Conservation (phyloP, 2,329 filamentous ascomycete species). For the Aspergillus viridinutans region DNA sequence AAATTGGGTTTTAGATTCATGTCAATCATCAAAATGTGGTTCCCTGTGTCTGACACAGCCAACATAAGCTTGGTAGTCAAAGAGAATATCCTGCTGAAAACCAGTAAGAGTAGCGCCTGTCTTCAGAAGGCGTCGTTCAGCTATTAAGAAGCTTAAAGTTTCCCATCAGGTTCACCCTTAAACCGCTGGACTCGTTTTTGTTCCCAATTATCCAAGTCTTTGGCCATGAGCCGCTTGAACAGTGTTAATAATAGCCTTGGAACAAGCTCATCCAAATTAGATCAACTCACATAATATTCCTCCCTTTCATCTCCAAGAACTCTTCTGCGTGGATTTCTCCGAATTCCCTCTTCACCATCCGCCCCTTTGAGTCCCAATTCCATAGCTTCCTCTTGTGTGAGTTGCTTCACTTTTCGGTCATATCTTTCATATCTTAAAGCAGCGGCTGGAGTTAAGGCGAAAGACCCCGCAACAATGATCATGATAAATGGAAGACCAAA, state of each 20-base stretch:
- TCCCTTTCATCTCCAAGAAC: constrained; percentile 41
- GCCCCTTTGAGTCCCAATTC: constrained; percentile 65
- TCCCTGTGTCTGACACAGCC: neutral
- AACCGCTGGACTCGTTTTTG: constrained; percentile 90
- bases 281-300: constrained; percentile 44
- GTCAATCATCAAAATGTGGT: neutral
- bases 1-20: neutral
- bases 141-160: constrained; percentile 49
- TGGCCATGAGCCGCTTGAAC: constrained; percentile 69
- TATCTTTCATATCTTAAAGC: constrained; percentile 91
- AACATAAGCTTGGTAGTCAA: neutral
- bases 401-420: constrained; percentile 80
- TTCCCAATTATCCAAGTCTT: constrained; percentile 94
- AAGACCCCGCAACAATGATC: constrained; percentile 86
- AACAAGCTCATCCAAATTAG: neutral
- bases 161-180: constrained; percentile 83
- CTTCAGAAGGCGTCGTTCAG: neutral
- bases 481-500: constrained; percentile 91
- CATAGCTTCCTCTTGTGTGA: constrained; percentile 82
- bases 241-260: constrained; percentile 11
- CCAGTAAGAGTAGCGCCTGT: neutral
- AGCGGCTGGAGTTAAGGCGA: constrained; percentile 89
- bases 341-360: constrained; percentile 74
- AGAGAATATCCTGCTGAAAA: neutral
- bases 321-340: constrained; percentile 42